Percentiles rank a stretch among this genome's conserved stretches.
Evolutionary conservation across 2,329 filamentous ascomycete species (phyloP).

Genomic region (Curvularia sp.): DNA sequence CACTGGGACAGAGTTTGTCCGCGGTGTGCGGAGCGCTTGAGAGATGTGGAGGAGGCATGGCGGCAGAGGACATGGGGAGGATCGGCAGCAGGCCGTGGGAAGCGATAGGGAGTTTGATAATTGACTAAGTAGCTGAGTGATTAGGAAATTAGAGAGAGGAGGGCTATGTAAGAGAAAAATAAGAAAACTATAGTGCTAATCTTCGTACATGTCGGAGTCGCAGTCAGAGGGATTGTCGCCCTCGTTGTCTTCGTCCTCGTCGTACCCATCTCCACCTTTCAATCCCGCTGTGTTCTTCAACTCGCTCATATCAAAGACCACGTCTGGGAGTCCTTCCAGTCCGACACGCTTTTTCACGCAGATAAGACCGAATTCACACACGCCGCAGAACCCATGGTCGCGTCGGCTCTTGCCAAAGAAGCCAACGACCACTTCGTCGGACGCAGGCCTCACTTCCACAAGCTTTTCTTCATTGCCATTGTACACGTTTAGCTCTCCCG

Average conservation of each 20-base stretch:
- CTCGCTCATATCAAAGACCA: conserved; percentile 54
- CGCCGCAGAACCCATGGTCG: conserved; percentile 25
- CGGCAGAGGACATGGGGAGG: neutral
- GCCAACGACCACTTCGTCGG: conserved; percentile 54
- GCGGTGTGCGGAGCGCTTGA: neutral
- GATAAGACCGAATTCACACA: conserved; percentile 57
- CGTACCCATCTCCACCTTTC: neutral
- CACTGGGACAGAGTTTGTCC: conserved; percentile 1
- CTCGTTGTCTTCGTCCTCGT: neutral
- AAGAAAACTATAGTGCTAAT: neutral
- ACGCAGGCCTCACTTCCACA: conserved; percentile 38
- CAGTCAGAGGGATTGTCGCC: neutral
- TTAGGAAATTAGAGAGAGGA: no score
- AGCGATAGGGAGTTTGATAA: no score
- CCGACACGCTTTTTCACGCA: conserved; percentile 52
- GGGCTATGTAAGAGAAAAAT: no score
- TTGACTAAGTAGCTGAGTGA: neutral
- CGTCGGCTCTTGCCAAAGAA: conserved; percentile 54
- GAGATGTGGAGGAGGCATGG: neutral
- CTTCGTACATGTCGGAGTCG: neutral
- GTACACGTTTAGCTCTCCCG: conserved; percentile 40
- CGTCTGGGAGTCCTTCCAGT: conserved; percentile 51
- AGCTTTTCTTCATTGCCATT: conserved; percentile 16
- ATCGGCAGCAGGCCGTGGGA: no score
- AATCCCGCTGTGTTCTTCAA: conserved; percentile 47